These are phyloP conservation scores for Phoenix dactylifera DNA, from an alignment of 176 grass and related monocot genomes.

Conservation along the genomic window DNA sequence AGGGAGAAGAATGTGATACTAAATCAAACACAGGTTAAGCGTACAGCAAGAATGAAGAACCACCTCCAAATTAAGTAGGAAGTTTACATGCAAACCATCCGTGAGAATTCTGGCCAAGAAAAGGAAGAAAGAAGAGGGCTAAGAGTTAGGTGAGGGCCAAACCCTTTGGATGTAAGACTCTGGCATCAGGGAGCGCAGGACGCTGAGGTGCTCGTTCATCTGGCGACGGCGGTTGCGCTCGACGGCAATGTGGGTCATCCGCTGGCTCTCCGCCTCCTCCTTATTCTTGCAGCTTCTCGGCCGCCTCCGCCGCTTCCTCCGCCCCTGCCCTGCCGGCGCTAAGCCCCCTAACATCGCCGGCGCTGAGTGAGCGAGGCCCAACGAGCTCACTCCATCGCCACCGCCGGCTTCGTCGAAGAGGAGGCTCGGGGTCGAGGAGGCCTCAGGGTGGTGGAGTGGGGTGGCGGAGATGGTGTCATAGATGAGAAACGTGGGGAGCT, in stretches of 20 bases:
- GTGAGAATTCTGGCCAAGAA: background rate
- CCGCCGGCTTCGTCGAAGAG: slow-evolving; percentile 2
- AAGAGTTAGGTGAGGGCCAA: background rate
- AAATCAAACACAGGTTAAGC: too few relatives aligned
- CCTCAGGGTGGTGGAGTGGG: background rate
- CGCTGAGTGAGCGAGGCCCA: background rate
- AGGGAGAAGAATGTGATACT: too few relatives aligned
- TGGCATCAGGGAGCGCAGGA: slow-evolving; percentile 20
- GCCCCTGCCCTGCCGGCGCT: background rate
- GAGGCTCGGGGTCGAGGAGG: slow-evolving; percentile 3
- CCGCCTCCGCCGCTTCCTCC: slow-evolving; percentile 11
- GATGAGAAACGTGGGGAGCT: slow-evolving; percentile 17
- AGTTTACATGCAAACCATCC: too few relatives aligned
- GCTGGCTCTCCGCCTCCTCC: slow-evolving; percentile 23
- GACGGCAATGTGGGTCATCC: slow-evolving; percentile 31
- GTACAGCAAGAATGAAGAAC: too few relatives aligned
- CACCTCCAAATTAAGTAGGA: too few relatives aligned
- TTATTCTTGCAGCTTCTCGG: slow-evolving; percentile 13
- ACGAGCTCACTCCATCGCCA: background rate
- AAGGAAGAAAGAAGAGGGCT: background rate
- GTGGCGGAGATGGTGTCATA: slow-evolving; percentile 35
- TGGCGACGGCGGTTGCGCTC: slow-evolving; percentile 27
- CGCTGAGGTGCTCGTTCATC: slow-evolving; percentile 23
- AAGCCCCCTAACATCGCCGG: too few relatives aligned
- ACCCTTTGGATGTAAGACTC: slow-evolving; percentile 26